These are phyloP conservation scores for Setaria viridis DNA, from an alignment of 202 grass and related monocot species.

Conservation along the genomic window DNA sequence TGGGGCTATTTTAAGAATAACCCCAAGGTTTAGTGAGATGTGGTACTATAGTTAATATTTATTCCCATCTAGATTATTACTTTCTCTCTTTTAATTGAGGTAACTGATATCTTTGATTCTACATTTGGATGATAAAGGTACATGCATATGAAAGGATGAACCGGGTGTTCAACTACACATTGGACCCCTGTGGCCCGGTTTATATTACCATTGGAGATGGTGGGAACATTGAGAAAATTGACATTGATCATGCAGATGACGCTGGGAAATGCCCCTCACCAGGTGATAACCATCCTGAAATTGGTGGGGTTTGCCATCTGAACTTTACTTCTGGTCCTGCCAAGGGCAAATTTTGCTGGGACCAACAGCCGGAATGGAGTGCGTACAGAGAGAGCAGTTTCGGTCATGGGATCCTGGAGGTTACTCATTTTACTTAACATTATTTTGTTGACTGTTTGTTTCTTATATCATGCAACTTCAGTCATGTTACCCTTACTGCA, in stretches of 20 bases:
- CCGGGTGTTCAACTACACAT: constrained; percentile 78
- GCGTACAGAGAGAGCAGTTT: constrained; percentile 95
- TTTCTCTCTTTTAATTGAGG: constrained; percentile 8
- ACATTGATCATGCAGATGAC: constrained; percentile 83
- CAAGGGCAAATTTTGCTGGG: constrained; percentile 91
- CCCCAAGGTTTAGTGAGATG: background rate
- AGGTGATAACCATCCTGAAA: constrained; percentile 71
- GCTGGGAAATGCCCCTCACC: constrained; percentile 74
- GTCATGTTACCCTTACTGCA: background rate
- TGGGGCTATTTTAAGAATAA: background rate
- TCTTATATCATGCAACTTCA: constrained; percentile 1
- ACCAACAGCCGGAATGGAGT: constrained; percentile 88
- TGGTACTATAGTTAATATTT: background rate
- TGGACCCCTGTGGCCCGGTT: constrained; percentile 78
- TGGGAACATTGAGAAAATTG: constrained; percentile 87
- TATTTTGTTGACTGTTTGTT: background rate
- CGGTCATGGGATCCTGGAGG: constrained; percentile 92
- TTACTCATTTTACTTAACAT: constrained; percentile 25
- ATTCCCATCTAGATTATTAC: background rate
- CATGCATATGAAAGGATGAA: constrained; percentile 97
- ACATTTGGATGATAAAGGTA: constrained; percentile 50
- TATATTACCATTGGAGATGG: constrained; percentile 90
- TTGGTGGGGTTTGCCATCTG: constrained; percentile 85
- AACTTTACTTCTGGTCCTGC: constrained; percentile 86
- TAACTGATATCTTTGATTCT: background rate